Base-by-base conservation (phyloP, 768 basidiomycete genomes). In the Clitopilus hobsonii region DNA sequence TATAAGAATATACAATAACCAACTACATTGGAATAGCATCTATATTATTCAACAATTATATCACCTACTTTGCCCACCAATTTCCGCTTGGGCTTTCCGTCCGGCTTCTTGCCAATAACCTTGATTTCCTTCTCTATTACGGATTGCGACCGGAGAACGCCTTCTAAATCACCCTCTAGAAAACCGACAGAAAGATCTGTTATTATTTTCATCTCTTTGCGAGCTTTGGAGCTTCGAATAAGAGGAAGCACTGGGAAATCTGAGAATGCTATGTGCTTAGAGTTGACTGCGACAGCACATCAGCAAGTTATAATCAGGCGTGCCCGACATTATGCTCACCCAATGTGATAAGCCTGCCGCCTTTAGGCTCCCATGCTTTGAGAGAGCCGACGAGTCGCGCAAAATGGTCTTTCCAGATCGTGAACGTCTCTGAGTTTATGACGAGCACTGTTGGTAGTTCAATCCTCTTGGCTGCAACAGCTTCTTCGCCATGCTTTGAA, bases 391-490 rank as follows among this genome's bases (percentile, higher is more conserved):
- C 61, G 48, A 91, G 68, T 20, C 84, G 74, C 27, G 71, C 66
- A 62, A 89, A 92, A 65, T 94, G 90, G 47, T 78, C 77, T 47
- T 79, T 78, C 91, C 91, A 94, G 2, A 91, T 72, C 1, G 90
- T 89, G 63, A 93, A 93, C 0, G 68, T 73, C 63, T 90, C 85
- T 16, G 89, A 88, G 63, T 90, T 90, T 61, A 94, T 81, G 13
- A 91, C 81, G 47, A 90, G 65, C 61, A 88, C 67, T 41, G 65
- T 70, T 1, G 77, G 79, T 22, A 65, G 61, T 6, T 47, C 48
- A 29, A 52, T 13, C 3, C 51, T 29, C 4, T 38, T 54, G 38
- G 58, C 28, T 45, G 60, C n/a, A 28, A 28, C 23, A 48, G 52
- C 38, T 23, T 47, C 47, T n/a, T 38, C 52, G 5, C 25, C 24